These are phyloP conservation scores for Lablab purpureus DNA, from an alignment of 306 rosid species.

Conservation along the genomic window DNA sequence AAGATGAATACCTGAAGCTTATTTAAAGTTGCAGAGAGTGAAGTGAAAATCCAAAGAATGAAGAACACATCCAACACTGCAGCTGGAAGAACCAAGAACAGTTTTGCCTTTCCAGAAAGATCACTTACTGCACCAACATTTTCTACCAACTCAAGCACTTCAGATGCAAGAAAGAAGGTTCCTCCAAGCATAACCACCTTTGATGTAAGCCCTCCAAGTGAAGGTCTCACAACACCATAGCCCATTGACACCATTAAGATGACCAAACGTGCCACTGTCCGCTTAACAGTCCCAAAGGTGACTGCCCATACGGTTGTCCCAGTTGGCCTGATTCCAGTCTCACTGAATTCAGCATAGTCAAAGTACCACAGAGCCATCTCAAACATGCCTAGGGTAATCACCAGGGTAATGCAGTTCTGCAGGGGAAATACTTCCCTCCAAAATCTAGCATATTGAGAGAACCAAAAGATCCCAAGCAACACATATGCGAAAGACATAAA, in stretches of 20 bases:
- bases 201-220: slow-evolving; percentile 95
- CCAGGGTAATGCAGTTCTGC: slow-evolving; percentile 94
- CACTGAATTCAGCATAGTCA: slow-evolving; percentile 89
- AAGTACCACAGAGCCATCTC: slow-evolving; percentile 97
- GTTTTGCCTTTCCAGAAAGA: slow-evolving; percentile 93
- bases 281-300: slow-evolving; percentile 84
- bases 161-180: slow-evolving; percentile 92
- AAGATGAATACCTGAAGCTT: slow-evolving; percentile 89
- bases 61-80: slow-evolving; percentile 94
- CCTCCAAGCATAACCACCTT: slow-evolving; percentile 91
- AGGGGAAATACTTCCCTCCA: slow-evolving; percentile 90
- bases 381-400: slow-evolving; percentile 93
- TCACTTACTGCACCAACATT: slow-evolving; percentile 96
- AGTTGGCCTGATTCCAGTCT: slow-evolving; percentile 90
- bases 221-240: slow-evolving; percentile 95
- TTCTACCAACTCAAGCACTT: slow-evolving; percentile 94
- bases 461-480: slow-evolving; percentile 91
- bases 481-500: slow-evolving; percentile 92
- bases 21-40: slow-evolving; percentile 91
- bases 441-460: slow-evolving; percentile 86
- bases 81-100: slow-evolving; percentile 92
- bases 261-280: slow-evolving; percentile 82
- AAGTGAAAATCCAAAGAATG: slow-evolving; percentile 95
- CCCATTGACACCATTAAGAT: slow-evolving; percentile 94
- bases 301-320: slow-evolving; percentile 96